Conservation (phyloP, 768 basidiomycete species). For the Naganishia antarctica region DNA sequence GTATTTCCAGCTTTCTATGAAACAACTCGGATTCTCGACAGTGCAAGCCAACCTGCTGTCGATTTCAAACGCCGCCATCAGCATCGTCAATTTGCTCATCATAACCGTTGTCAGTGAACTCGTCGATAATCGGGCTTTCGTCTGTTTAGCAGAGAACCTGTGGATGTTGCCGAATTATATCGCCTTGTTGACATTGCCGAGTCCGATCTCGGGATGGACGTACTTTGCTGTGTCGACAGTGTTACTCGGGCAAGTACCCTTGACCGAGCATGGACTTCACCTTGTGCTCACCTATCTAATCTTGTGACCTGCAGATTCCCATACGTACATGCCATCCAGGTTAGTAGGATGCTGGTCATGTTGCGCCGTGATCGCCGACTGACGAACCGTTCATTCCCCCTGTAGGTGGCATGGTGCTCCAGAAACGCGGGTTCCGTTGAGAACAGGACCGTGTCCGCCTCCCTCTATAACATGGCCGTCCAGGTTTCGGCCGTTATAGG, state of each 20-base stretch:
- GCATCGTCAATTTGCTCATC: slow-evolving; percentile 41
- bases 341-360: not conserved
- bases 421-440: slow-evolving; percentile 45
- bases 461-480: slow-evolving; percentile 48
- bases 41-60: slow-evolving; percentile 46
- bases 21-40: slow-evolving; percentile 44
- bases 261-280: not conserved
- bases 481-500: slow-evolving; percentile 44
- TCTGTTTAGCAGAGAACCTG: slow-evolving; percentile 36
- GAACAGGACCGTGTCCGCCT: slow-evolving; percentile 46
- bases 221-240: slow-evolving; percentile 47
- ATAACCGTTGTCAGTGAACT: slow-evolving; percentile 33
- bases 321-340: slow-evolving; percentile 44
- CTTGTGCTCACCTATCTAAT: not conserved
- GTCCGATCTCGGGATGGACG: slow-evolving; percentile 32
- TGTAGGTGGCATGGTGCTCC: slow-evolving; percentile 42
- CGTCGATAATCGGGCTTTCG: slow-evolving; percentile 29
- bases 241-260: slow-evolving; percentile 31
- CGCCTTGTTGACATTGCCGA: slow-evolving; percentile 32
- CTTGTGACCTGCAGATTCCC: slow-evolving; percentile 1
- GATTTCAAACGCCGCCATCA: slow-evolving; percentile 41
- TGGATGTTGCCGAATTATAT: slow-evolving; percentile 48
- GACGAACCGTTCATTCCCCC: not conserved
- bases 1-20: slow-evolving; percentile 44
- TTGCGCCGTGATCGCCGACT: not conserved